Evolutionary conservation across 176 grass and related monocot species (phyloP).

Genomic region (Triticum aestivum): IWGSC_CS_RefSeq_v2.1 NC_057798.1:515553635-515554134

Average conservation of each 20-base stretch:
- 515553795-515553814: slow-evolving; percentile 68
- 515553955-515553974: slow-evolving; percentile 89
- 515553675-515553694: slow-evolving; percentile 64
- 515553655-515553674: slow-evolving; percentile 92
- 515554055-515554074: slow-evolving; percentile 66
- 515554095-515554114: slow-evolving; percentile 77
- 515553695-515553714: slow-evolving; percentile 46
- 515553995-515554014: slow-evolving; percentile 49
- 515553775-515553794: slow-evolving; percentile 70
- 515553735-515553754: slow-evolving; percentile 14
- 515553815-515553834: slow-evolving; percentile 77
- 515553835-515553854: slow-evolving; percentile 64
- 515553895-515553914: background rate
- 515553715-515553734: slow-evolving; percentile 83
- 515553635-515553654: slow-evolving; percentile 28
- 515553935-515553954: background rate
- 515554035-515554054: slow-evolving; percentile 27
- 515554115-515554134: slow-evolving; percentile 57
- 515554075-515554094: slow-evolving; percentile 65
- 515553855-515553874: slow-evolving; percentile 41
- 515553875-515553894: background rate
- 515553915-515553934: background rate
- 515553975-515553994: slow-evolving; percentile 91
- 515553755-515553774: background rate
- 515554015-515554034: slow-evolving; percentile 64